Evolutionary conservation across 2,329 filamentous ascomycete species (phyloP).

Genomic region (Delphinella strobiligena): DNA sequence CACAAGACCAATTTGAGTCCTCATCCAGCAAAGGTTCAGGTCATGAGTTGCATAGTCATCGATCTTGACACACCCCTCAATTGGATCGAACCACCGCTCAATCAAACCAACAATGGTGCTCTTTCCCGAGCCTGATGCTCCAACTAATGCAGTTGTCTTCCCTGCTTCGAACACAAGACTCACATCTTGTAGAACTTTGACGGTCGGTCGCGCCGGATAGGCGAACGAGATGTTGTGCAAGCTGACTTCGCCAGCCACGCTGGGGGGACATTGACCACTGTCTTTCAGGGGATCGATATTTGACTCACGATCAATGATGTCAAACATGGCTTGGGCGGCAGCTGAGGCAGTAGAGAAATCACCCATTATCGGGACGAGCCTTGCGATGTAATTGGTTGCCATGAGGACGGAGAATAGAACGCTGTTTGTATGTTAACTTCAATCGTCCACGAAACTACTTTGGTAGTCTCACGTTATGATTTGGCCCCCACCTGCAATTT

Average conservation of each 20-base stretch:
- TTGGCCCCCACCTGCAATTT: conserved; percentile 27
- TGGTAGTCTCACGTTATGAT: conserved; percentile 48
- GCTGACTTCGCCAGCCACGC: conserved; percentile 16
- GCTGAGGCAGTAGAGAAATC: too few species aligned
- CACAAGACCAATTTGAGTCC: conserved; percentile 27
- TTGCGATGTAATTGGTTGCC: too few species aligned
- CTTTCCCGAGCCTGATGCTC: conserved; percentile 30
- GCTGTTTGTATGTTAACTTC: too few species aligned
- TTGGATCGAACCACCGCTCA: conserved; percentile 25
- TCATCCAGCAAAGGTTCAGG: conserved; percentile 24
- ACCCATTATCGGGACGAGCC: too few species aligned
- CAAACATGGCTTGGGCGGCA: too few species aligned
- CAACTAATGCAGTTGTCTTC: conserved; percentile 31
- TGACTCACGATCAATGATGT: conserved; percentile 26
- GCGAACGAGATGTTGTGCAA: conserved; percentile 29
- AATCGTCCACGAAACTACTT: too few species aligned
- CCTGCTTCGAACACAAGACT: conserved; percentile 25
- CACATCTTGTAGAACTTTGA: conserved; percentile 25
- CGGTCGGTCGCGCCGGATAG: conserved; percentile 29
- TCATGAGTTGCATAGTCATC: conserved; percentile 26
- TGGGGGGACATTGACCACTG: conserved; percentile 14
- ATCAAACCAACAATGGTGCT: conserved; percentile 28
- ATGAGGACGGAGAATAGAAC: too few species aligned
- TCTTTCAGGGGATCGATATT: conserved; percentile 20
- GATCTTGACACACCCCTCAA: conserved; percentile 20